Base-by-base conservation (phyloP, 768 basidiomycete genomes). In the Termitomyces sp. region DNA sequence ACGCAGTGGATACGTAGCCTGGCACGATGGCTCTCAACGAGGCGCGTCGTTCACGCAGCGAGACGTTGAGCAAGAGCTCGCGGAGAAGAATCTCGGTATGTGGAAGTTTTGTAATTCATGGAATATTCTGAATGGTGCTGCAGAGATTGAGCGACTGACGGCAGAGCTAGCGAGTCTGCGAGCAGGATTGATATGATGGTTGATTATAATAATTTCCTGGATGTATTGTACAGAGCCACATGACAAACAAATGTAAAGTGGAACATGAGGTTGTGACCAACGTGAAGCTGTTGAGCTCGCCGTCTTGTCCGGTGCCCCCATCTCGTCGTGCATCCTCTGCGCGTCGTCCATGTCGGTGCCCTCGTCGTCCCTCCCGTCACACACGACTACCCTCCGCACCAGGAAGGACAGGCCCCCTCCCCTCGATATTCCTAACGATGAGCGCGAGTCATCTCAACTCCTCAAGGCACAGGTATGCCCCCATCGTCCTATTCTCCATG, bases 381-480 rank as follows among this genome's bases (percentile, higher is more conserved):
- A 32, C 45, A 6, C 72, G 67, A 71, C 66, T 64, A 59, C 64
- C 59, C 67, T 68, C 46, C 62, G 67, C 60, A 77, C 69, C 71
- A 75, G 71, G 67, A 76, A 75, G 68, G 80, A 81, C 66, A 74
- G 76, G 61, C 78, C 79, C 42, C 75, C 79, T 38, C 75, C 77
- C 52, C 77, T 83, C 58, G 78, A 80, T 63, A 74, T 80, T 50
- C 65, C 68, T 55, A 69, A 72, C 53, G 60, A 71, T 56, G 70
- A 71, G 44, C 66, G 66, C 45, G 69, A 72, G 54, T 74, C 45
- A 58, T 71, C 75, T 66, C 76, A 70, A 67, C 68, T 41, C 41
- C 59, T 62, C 55, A 55, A 61, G 46, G 62, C 66, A 55, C 71
- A 76, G 73, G 75, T 77, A 56, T 43, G 50, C 45, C 56, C n/a